Evolutionary conservation across 768 basidiomycete species (phyloP), one percentile per base, ranked within the genome.

Genomic region (Dentipellis fragilis): DNA sequence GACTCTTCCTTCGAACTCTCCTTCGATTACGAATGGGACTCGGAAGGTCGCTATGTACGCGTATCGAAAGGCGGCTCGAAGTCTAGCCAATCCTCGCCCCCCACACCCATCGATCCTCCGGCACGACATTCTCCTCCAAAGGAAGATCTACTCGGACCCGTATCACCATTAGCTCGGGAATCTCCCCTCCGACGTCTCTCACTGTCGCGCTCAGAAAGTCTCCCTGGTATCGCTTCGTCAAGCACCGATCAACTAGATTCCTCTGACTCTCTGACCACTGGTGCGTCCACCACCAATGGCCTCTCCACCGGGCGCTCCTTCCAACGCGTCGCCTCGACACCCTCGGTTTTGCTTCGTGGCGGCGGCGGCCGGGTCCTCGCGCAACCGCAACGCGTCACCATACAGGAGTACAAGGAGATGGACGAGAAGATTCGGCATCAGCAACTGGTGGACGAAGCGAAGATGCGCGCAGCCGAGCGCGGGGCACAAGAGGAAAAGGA

Each of bases 181-280:
- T 71, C 16, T 54, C 75, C 77, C 34, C 72, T 73, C 1, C 60
- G 70, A 17, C 75, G 80, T 54, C 65, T 72, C 17, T 79, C 84
- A 0, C 74, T 88, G 29, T 79, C 84, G 4, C 82, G 81, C 47
- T 84, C 85, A 40, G 85, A 88, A 64, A 84, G 80, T 63, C 76
- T 80, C 34, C 77, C 79, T 59, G 69, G 79, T n/a, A 29, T 29
- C 29, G 65, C 73, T 8, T 71, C 77, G n/a, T 63, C 63, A 56
- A 66, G 67, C 23, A 57, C 64, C n/a, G 36, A 19, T n/a, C 14
- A 14, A 14, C 40, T 9, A 19, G 45, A 53, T 14, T 35, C 54
- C 2, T 40, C 51, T 8, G 59, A 61, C n/a, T 57, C 60, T 17
- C 55, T 66, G 51, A 67, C 63, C 63, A 59, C 69, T 21, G 22